Percentiles rank a stretch among this genome's conserved stretches.
Evolutionary conservation across 306 rosid genomes (phyloP).

Genomic region (Medicago truncatula): MtrunA17r5.0-ANR NC_053043.1:42917501-42918000

Average conservation of each 20-base stretch:
- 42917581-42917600: not conserved
- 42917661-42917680: slow-evolving; percentile 12
- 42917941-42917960: slow-evolving; percentile 4
- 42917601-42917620: not conserved
- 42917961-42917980: slow-evolving; percentile 19
- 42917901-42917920: slow-evolving; percentile 7
- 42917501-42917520: not conserved
- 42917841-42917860: slow-evolving; percentile 21
- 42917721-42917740: slow-evolving; percentile 23
- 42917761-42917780: not conserved
- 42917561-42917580: slow-evolving; percentile 2
- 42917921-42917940: slow-evolving; percentile 15
- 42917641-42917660: slow-evolving; percentile 14
- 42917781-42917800: not conserved
- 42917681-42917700: slow-evolving; percentile 9
- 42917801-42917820: slow-evolving; percentile 7
- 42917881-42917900: slow-evolving; percentile 2
- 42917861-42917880: slow-evolving; percentile 21
- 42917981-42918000: slow-evolving; percentile 9
- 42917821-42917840: not conserved
- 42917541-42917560: not conserved
- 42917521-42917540: slow-evolving; percentile 8
- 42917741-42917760: slow-evolving; percentile 2
- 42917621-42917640: slow-evolving; percentile 24
- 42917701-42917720: slow-evolving; percentile 25